Evolutionary conservation across 495 filamentous ascomycete species (phyloP).

Genomic region (Neurospora sp.): DNA sequence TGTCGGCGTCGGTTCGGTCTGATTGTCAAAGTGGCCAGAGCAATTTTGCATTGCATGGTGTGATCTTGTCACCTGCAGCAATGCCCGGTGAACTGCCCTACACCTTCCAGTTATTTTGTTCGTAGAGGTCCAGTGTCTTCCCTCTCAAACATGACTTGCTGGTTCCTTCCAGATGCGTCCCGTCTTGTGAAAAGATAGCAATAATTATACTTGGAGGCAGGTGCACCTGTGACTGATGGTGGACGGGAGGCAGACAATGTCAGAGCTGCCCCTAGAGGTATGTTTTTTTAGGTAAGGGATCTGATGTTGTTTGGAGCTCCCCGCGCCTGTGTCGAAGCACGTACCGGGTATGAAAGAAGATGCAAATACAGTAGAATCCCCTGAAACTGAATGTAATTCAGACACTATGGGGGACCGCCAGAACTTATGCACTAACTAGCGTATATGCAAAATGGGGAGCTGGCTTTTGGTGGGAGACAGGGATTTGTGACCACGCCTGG

Average conservation of each 20-base stretch:
- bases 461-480: too few species aligned
- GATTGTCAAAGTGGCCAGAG: not conserved
- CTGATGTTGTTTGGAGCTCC: not conserved
- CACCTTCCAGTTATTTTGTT: not conserved
- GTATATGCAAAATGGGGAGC: too few species aligned
- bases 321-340: not conserved
- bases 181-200: not conserved
- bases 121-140: not conserved
- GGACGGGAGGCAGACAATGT: not conserved
- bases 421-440: too few species aligned
- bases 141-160: not conserved
- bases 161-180: not conserved
- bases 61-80: not conserved
- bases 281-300: not conserved
- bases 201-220: not conserved
- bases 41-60: not conserved
- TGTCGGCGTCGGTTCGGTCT: not conserved
- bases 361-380: not conserved
- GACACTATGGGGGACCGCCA: too few species aligned
- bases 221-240: not conserved
- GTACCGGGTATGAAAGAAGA: not conserved
- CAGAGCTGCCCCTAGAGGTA: not conserved
- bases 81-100: not conserved
- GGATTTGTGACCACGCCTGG: too few species aligned
- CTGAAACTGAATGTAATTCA: too few species aligned